phyloP scores from a whole-genome alignment of 306 rosid genomes.

The Ceratonia siliqua region DNA sequence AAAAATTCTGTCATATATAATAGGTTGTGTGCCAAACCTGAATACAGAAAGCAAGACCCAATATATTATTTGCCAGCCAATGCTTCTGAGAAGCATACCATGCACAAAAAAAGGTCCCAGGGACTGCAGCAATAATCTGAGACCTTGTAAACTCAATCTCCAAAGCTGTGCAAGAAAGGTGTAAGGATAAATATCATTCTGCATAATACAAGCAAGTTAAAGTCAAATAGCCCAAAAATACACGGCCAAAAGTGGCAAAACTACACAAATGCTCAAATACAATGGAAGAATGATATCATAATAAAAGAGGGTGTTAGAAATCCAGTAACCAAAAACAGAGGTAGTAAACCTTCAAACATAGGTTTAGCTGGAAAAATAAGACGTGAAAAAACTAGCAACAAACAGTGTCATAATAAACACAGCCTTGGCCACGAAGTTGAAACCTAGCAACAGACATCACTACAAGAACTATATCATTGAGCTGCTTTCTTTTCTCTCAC shows the following conservation, averaged over 20 bases:
- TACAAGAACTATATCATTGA: too few relatives aligned
- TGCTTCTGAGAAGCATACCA: constrained; percentile 86
- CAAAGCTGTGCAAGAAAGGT: constrained; percentile 84
- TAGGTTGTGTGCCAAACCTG: constrained; percentile 55
- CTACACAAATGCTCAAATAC: not conserved
- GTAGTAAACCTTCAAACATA: not conserved
- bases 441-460: too few relatives aligned
- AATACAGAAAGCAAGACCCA: constrained; percentile 85
- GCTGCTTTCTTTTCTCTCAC: not conserved
- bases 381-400: not conserved
- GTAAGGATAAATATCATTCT: constrained; percentile 71
- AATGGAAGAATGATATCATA: constrained; percentile 4
- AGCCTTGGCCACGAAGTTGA: too few relatives aligned
- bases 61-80: constrained; percentile 86
- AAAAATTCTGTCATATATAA: not conserved
- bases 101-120: constrained; percentile 88
- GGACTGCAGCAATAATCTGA: constrained; percentile 77
- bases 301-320: not conserved
- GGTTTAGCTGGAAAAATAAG: not conserved
- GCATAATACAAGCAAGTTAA: constrained; percentile 61
- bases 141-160: constrained; percentile 91
- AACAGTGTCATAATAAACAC: not conserved
- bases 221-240: constrained; percentile 53
- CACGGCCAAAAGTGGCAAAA: constrained; percentile 12
- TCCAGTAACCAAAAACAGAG: not conserved